Evolutionary conservation across 768 basidiomycete species (phyloP).

Genomic region (Termitomyces sp.): DNA sequence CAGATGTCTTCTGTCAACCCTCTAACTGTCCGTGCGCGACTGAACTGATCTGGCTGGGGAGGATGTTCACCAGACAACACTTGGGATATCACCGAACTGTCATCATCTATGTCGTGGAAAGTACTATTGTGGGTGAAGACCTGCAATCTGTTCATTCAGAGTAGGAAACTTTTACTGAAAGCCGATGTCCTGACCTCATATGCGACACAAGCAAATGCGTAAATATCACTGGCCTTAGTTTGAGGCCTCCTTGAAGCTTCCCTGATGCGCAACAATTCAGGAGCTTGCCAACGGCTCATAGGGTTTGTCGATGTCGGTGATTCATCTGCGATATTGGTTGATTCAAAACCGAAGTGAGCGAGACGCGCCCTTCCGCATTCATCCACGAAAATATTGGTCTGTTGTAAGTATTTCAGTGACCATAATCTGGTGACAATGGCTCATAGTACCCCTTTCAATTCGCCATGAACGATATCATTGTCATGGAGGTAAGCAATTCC

Average conservation of each 20-base stretch:
- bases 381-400: neutral
- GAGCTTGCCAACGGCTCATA: neutral
- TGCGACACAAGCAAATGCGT: neutral
- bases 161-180: neutral
- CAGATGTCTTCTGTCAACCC: neutral
- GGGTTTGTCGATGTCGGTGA: neutral
- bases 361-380: neutral
- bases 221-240: neutral
- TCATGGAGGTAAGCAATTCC: neutral
- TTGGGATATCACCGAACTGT: neutral
- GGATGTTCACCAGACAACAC: neutral
- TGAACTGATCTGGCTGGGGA: neutral
- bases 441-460: neutral
- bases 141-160: neutral
- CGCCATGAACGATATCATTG: neutral
- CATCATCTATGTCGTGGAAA: neutral
- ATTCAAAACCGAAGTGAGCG: neutral
- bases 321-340: neutral
- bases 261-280: neutral
- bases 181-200: neutral
- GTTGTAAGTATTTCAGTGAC: neutral
- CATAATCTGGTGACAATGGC: neutral
- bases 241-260: neutral
- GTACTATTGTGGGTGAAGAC: neutral
- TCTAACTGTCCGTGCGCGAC: neutral